Evolutionary conservation across 768 basidiomycete genomes (phyloP).

Genomic region (Phaeotremella skinneri): DNA sequence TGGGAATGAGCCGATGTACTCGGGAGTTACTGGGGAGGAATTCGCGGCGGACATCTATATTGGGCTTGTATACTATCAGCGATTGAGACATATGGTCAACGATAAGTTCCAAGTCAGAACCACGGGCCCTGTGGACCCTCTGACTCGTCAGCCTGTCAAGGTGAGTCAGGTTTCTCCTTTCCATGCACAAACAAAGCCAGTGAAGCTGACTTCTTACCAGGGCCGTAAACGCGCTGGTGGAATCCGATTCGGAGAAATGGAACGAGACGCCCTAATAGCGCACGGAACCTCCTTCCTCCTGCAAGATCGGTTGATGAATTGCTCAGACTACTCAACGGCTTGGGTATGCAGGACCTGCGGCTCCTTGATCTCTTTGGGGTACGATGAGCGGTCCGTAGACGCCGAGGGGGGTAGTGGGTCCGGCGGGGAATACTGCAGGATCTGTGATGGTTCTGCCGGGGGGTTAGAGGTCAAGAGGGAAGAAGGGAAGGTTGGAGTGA

Average conservation of each 20-base stretch:
- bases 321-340: slow-evolving; percentile 97
- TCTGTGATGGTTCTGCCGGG: slow-evolving; percentile 75
- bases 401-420: slow-evolving; percentile 59
- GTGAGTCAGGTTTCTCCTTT: slow-evolving; percentile 54
- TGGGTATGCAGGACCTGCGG: slow-evolving; percentile 99
- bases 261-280: slow-evolving; percentile 95
- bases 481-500: slow-evolving; percentile 55
- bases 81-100: slow-evolving; percentile 97
- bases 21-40: slow-evolving; percentile 97
- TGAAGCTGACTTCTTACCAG: slow-evolving; percentile 54
- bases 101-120: slow-evolving; percentile 99
- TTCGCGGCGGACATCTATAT: slow-evolving; percentile 98
- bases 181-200: too few species aligned
- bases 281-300: slow-evolving; percentile 98
- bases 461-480: slow-evolving; percentile 62
- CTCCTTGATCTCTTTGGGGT: slow-evolving; percentile 90
- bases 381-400: slow-evolving; percentile 74
- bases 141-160: slow-evolving; percentile 97
- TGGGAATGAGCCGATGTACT: slow-evolving; percentile 99
- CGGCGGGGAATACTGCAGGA: slow-evolving; percentile 87
- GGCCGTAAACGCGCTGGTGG: slow-evolving; percentile 97
- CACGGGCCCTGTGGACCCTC: slow-evolving; percentile 91
- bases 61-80: slow-evolving; percentile 97
- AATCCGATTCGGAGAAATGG: slow-evolving; percentile 99
- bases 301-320: slow-evolving; percentile 99